These are phyloP conservation scores for Metschnikowia similis DNA, from an alignment of 805 yeast species.

Conservation along the genomic window DNA sequence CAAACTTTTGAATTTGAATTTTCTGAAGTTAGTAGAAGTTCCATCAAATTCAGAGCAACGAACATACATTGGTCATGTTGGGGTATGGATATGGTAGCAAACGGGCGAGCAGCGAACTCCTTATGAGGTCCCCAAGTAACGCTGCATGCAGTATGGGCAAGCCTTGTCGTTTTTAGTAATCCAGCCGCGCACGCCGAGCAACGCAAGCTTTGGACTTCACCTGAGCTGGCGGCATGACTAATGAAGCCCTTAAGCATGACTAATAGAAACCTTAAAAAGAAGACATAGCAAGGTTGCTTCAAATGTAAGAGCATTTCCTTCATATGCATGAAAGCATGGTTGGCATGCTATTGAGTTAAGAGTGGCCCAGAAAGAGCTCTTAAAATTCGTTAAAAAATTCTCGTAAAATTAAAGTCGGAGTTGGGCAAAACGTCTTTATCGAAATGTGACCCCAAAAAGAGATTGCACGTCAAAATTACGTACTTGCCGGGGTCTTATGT, in stretches of 20 bases:
- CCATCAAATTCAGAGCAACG: not conserved
- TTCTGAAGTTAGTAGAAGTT: conserved; percentile 15
- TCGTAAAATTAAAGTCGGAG: not conserved
- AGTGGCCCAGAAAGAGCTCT: not conserved
- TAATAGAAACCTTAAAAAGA: too few relatives aligned
- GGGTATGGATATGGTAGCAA: not conserved
- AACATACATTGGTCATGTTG: conserved; percentile 4
- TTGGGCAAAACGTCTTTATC: too few relatives aligned
- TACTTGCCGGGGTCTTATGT: not conserved
- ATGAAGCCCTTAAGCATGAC: too few relatives aligned
- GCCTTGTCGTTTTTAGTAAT: conserved; percentile 1
- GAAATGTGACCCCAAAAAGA: not conserved
- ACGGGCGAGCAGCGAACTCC: not conserved
- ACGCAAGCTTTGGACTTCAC: not conserved
- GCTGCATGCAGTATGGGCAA: not conserved
- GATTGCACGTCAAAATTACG: not conserved
- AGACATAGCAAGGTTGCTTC: not conserved
- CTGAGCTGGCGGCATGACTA: not conserved
- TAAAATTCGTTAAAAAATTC: not conserved
- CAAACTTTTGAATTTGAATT: conserved; percentile 45
- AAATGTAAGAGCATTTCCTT: not conserved
- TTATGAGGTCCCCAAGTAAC: not conserved
- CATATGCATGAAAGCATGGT: too few relatives aligned
- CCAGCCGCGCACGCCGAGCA: not conserved
- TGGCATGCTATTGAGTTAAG: not conserved